Evolutionary conservation across 768 basidiomycete species (phyloP), one percentile per base, ranked within the genome.

Genomic region (Suillus subalutaceus): DNA sequence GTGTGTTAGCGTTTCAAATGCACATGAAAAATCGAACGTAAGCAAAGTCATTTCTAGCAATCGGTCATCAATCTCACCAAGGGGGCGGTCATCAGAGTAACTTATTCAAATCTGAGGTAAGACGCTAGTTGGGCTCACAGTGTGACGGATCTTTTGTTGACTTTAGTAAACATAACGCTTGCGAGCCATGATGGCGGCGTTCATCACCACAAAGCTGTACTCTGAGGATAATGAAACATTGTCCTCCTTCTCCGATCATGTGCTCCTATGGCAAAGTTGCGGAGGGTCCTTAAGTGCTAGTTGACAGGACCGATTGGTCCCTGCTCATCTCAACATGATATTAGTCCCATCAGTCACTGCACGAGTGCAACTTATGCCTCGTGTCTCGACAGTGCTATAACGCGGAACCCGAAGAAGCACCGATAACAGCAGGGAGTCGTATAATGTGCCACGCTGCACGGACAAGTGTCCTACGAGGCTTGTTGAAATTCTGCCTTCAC

Each of bases 171-270:
- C 20, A n/a, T n/a, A n/a, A 37, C 12, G 37, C 20, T 56, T 35
- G 32, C 20, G 6, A 56, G 55, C 20, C 20, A 56, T n/a, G 55
- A 56, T 35, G 12, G 20, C n/a, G 55, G 35, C 55, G 55, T 37
- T 56, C 55, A 56, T 56, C 32, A 37, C 20, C 20, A 53, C 55
- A 56, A 56, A 40, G 41, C 59, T 60, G 59, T 43, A 41, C 41
- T 60, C 26, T 43, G 26, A 30, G 6, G 59, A 60, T 18, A 20
- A 60, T 16, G 20, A 44, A 60, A 41, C 40, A 43, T 60, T 60
- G 59, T n/a, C 55, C 18, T 35, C 32, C 53, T 10, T 35, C 55
- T 56, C 35, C 20, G 20, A 35, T 56, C 20, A 3, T 12, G 32
- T 6, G 32, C 18, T 56, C 20, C 55, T 56, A 20, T 55, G 32